Conservation (phyloP, 352 stramenopile species). For the Globisporangium echinulatum region DNA sequence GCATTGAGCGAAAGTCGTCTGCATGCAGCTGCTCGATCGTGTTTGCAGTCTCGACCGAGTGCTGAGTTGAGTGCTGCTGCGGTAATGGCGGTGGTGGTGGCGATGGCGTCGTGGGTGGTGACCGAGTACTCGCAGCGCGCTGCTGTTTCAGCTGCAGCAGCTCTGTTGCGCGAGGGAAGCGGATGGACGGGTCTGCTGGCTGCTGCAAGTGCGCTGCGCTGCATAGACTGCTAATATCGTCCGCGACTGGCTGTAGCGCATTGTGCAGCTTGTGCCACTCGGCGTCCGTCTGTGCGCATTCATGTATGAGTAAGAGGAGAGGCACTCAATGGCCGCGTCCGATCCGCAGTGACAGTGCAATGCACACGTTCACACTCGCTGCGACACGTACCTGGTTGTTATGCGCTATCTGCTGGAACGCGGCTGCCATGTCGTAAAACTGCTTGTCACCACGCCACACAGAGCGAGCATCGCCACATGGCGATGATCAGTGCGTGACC, state of each 20-base stretch:
- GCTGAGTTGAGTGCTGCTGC: not conserved
- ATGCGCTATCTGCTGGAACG: not conserved
- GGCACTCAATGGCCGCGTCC: not conserved
- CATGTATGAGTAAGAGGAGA: no score
- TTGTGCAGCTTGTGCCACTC: conserved; percentile 19
- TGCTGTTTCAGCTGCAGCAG: conserved; percentile 16
- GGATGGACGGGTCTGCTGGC: not conserved
- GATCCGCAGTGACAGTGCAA: not conserved
- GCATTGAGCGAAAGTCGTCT: conserved; percentile 56
- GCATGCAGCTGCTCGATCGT: conserved; percentile 20
- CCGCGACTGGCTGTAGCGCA: conserved; percentile 15
- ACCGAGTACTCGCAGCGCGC: not conserved
- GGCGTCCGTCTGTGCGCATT: conserved; percentile 7
- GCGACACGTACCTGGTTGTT: not conserved
- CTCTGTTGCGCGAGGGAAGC: conserved; percentile 25
- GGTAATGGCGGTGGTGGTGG: not conserved
- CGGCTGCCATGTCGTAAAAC: conserved; percentile 7
- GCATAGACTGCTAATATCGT: conserved; percentile 17
- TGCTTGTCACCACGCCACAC: not conserved
- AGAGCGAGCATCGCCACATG: not conserved
- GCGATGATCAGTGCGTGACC: not conserved
- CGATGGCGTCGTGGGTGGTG: not conserved
- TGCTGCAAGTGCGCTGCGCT: not conserved
- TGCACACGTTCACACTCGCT: not conserved
- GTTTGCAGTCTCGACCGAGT: not conserved